These are phyloP conservation scores for Adansonia rubrostipa DNA, from an alignment of 441 rosid species.

Conservation along the genomic window DNA sequence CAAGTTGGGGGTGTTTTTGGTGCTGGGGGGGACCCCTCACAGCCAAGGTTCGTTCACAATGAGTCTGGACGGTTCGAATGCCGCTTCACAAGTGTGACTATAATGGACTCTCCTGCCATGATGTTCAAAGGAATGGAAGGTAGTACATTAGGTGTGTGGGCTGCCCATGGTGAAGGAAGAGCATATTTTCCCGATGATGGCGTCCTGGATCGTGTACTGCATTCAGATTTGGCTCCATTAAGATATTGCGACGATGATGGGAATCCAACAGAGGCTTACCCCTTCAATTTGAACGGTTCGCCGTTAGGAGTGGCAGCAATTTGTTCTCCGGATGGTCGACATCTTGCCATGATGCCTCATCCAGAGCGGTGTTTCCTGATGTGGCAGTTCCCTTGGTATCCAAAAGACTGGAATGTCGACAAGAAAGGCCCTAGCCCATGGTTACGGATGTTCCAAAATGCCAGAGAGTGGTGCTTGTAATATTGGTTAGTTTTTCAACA, in stretches of 20 bases:
- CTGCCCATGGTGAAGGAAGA: slow-evolving; percentile 96
- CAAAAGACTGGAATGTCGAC: slow-evolving; percentile 59
- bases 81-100: slow-evolving; percentile 82
- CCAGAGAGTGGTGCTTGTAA: slow-evolving; percentile 74
- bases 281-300: slow-evolving; percentile 92
- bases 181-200: slow-evolving; percentile 96
- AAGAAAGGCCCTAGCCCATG: slow-evolving; percentile 35
- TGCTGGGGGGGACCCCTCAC: slow-evolving; percentile 77
- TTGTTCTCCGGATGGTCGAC: slow-evolving; percentile 96
- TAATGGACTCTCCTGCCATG: slow-evolving; percentile 81
- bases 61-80: slow-evolving; percentile 96
- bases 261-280: slow-evolving; percentile 76
- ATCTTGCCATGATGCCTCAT: slow-evolving; percentile 99
- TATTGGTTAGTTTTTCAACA: slow-evolving; percentile 29
- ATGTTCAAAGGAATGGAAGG: slow-evolving; percentile 98
- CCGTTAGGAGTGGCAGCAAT: slow-evolving; percentile 92
- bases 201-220: slow-evolving; percentile 72
- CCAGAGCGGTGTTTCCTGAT: slow-evolving; percentile 97
- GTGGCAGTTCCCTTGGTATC: slow-evolving; percentile 99
- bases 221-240: slow-evolving; percentile 76
- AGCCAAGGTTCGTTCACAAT: slow-evolving; percentile 91
- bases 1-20: slow-evolving; percentile 87
- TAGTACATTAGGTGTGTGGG: slow-evolving; percentile 94
- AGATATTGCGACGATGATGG: slow-evolving; percentile 94
- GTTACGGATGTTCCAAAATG: slow-evolving; percentile 30